phyloP scores from a whole-genome alignment of 805 yeast species.

The Lachancea sp. region DNA sequence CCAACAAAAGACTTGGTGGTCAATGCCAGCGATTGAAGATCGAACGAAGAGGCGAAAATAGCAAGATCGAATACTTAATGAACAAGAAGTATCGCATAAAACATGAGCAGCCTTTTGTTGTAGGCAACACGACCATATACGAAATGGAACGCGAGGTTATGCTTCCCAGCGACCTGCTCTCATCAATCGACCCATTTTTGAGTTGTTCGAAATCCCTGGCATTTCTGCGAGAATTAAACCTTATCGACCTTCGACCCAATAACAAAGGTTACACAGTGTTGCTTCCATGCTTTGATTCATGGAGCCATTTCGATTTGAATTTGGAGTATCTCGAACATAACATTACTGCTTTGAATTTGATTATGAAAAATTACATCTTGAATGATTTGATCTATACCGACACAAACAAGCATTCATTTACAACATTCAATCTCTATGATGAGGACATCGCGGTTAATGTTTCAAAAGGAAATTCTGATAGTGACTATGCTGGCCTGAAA shows the following conservation, averaged over 20 bases:
- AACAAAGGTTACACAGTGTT: constrained; percentile 65
- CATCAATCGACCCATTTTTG: constrained; percentile 56
- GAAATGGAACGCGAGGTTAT: constrained; percentile 52
- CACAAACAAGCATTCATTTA: constrained; percentile 24
- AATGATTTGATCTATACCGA: constrained; percentile 66
- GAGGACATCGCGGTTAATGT: constrained; percentile 10
- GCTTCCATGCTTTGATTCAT: constrained; percentile 69
- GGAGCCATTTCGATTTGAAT: constrained; percentile 59
- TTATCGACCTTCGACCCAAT: constrained; percentile 49
- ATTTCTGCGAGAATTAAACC: constrained; percentile 45
- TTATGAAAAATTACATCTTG: constrained; percentile 55
- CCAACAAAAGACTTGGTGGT: constrained; percentile 47
- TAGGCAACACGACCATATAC: constrained; percentile 66
- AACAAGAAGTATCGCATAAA: constrained; percentile 52
- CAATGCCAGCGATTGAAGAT: constrained; percentile 58
- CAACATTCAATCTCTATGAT: constrained; percentile 25
- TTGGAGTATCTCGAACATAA: constrained; percentile 52
- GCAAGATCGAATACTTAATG: constrained; percentile 34
- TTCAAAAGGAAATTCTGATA: neutral
- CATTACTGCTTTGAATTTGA: constrained; percentile 41
- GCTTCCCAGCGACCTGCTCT: constrained; percentile 58
- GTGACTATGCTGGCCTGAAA: constrained; percentile 8
- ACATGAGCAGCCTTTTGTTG: constrained; percentile 37
- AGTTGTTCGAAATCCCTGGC: constrained; percentile 61
- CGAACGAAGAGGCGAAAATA: constrained; percentile 20